Evolutionary conservation across 2,329 filamentous ascomycete genomes (phyloP).

Genomic region (Lachnellula arida): DNA sequence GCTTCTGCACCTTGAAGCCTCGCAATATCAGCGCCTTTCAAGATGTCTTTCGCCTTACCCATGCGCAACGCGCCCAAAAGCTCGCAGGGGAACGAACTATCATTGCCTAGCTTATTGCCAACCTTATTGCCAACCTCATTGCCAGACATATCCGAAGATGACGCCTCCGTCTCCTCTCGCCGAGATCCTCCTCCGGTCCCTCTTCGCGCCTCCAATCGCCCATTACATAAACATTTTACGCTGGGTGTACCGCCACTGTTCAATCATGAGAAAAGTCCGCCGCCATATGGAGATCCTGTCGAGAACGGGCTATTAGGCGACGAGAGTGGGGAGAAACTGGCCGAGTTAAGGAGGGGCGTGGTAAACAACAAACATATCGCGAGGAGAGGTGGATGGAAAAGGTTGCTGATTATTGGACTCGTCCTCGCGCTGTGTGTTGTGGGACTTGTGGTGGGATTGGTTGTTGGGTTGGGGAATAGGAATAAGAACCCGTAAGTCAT

Average conservation of each 20-base stretch:
- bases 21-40: not conserved
- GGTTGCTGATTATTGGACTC: slow-evolving; percentile 25
- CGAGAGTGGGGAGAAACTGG: slow-evolving; percentile 19
- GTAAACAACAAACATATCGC: slow-evolving; percentile 27
- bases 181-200: slow-evolving; percentile 18
- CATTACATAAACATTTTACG: slow-evolving; percentile 12
- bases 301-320: slow-evolving; percentile 6
- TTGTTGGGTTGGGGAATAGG: slow-evolving; percentile 27
- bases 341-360: slow-evolving; percentile 15
- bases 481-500: slow-evolving; percentile 13
- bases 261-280: slow-evolving; percentile 20
- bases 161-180: slow-evolving; percentile 6
- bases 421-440: slow-evolving; percentile 25
- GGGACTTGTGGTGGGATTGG: slow-evolving; percentile 31
- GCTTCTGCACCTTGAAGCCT: not conserved
- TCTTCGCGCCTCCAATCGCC: slow-evolving; percentile 19
- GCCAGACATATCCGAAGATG: slow-evolving; percentile 22
- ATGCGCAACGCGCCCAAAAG: slow-evolving; percentile 12
- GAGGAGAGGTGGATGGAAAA: slow-evolving; percentile 31
- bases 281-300: slow-evolving; percentile 20
- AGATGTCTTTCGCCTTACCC: slow-evolving; percentile 21
- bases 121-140: slow-evolving; percentile 3
- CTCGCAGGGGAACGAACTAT: not conserved
- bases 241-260: slow-evolving; percentile 13
- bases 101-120: not conserved